These are phyloP conservation scores for Colletotrichum karsti DNA, from an alignment of 2,329 filamentous ascomycete genomes.

Conservation along the genomic window DNA sequence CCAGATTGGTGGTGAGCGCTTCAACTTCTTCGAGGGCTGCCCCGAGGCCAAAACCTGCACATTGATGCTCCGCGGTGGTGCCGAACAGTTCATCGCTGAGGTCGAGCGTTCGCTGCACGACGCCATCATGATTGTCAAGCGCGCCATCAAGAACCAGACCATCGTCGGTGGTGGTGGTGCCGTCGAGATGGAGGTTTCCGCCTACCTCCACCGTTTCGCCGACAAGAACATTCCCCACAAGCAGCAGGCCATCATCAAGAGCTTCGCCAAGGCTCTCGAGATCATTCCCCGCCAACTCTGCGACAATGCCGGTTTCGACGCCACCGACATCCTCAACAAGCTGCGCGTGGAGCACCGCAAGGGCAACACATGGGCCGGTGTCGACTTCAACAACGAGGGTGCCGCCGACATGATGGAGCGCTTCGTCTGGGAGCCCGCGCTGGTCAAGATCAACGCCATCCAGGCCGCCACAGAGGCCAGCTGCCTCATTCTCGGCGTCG, in stretches of 20 bases:
- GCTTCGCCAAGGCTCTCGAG: constrained; percentile 96
- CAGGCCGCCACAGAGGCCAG: constrained; percentile 95
- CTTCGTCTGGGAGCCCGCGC: constrained; percentile 96
- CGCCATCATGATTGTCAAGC: constrained; percentile 99
- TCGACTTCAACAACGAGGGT: constrained; percentile 93
- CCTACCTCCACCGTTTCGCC: constrained; percentile 90
- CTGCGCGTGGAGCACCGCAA: constrained; percentile 96
- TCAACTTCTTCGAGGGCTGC: constrained; percentile 98
- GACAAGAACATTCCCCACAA: constrained; percentile 94
- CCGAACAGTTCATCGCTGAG: constrained; percentile 99
- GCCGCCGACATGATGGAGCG: constrained; percentile 93
- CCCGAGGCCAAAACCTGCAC: constrained; percentile 97
- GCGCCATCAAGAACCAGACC: constrained; percentile 91
- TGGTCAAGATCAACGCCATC: constrained; percentile 97
- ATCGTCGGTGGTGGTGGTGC: constrained; percentile 97
- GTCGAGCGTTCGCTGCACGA: constrained; percentile 98
- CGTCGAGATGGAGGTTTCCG: constrained; percentile 94
- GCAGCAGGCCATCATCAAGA: constrained; percentile 97
- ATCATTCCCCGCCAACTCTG: constrained; percentile 96
- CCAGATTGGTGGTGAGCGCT: constrained; percentile 96
- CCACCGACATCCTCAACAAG: constrained; percentile 96
- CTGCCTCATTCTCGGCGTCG: constrained; percentile 94
- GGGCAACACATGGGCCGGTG: constrained; percentile 92
- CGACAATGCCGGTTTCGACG: constrained; percentile 98
- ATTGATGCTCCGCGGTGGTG: constrained; percentile 90